A percentile compares a stretch with the other conserved stretches of the same genome.
Evolutionary conservation across 2,329 filamentous ascomycete genomes (phyloP).

Genomic region (Madurella fahalii): DNA sequence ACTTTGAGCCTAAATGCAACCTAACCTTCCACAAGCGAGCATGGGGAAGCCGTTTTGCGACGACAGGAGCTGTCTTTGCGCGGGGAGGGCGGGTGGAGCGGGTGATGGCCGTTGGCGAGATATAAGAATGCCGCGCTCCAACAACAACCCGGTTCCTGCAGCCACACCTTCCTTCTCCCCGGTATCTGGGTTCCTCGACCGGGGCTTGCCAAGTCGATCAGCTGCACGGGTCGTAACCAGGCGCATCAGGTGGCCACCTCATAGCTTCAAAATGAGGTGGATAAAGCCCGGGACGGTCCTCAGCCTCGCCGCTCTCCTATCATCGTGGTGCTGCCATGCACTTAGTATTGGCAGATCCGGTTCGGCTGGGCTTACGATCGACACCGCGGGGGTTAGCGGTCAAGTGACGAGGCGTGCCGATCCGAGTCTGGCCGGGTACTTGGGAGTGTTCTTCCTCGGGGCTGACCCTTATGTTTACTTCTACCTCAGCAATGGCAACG

Average conservation of each 20-base stretch:
- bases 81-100: neutral
- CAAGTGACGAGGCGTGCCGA: slow-evolving; percentile 33
- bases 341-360: slow-evolving; percentile 7
- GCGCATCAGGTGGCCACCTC: neutral
- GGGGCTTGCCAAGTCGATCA: too few species aligned
- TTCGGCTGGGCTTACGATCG: slow-evolving; percentile 17
- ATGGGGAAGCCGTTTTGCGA: slow-evolving; percentile 14
- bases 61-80: neutral
- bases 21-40: slow-evolving; percentile 7
- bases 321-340: slow-evolving; percentile 13
- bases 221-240: neutral
- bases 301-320: slow-evolving; percentile 5
- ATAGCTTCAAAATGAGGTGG: slow-evolving; percentile 5
- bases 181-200: slow-evolving; percentile 8
- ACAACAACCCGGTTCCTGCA: slow-evolving; percentile 7
- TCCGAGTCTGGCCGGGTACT: slow-evolving; percentile 44
- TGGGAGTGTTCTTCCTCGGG: slow-evolving; percentile 53
- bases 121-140: slow-evolving; percentile 10
- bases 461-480: slow-evolving; percentile 51
- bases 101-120: neutral
- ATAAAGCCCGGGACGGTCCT: neutral
- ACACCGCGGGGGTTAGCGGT: slow-evolving; percentile 25
- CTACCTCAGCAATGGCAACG: slow-evolving; percentile 51
- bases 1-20: slow-evolving; percentile 22
- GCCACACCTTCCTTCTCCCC: slow-evolving; percentile 10